Base-by-base conservation (phyloP, 2,329 filamentous ascomycete genomes). In the Aspergillus awamori region DNA sequence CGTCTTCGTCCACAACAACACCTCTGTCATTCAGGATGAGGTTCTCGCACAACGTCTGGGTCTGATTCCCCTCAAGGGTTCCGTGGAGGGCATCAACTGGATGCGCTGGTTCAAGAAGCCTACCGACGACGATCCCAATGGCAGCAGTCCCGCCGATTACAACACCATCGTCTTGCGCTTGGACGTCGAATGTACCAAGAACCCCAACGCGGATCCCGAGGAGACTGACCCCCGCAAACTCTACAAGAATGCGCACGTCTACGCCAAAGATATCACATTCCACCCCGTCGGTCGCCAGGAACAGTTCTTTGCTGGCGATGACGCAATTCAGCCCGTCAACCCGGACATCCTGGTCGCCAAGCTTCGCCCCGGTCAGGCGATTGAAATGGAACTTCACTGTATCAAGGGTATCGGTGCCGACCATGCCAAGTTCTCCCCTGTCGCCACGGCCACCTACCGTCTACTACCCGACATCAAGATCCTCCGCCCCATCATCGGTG, bases 21-120 rank as follows among this genome's bases (percentile, higher is more conserved):
- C 94, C 54, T 97, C 92, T 5, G 93, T 99, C 38, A 95, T 99
- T 72, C 94, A 98, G 77, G 95, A 99, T 75, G 95, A 99, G 81
- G 94, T 99, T 4, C 88, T 99, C 55, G 89, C 93, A 15, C 91
- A 95, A 76, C 86, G 95, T 48, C 83, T 99, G 33, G 95, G 95
- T 61, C 86, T 99, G 49, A 90, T 99, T 58, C 95, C 96, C 17
- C 89, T 99, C 69, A 90, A 89, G 66, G 95, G 92, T 67, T 86
- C 87, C 63, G 86, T 88, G 66, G 84, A 90, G 58, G 93, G 91
- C 55, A 82, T 99, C 58, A 86, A 89, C 69, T 93, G 88, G 82
- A 83, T 98, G 80, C 88, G 88, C 74, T 96, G 91, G 88, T 93
- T 87, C 78, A 87, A 87, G 76, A 92, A 91, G 77, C 86, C 89